These are phyloP conservation scores for Phytophthora niederhauseri DNA, from an alignment of 352 stramenopile genomes.

Conservation along the genomic window DNA sequence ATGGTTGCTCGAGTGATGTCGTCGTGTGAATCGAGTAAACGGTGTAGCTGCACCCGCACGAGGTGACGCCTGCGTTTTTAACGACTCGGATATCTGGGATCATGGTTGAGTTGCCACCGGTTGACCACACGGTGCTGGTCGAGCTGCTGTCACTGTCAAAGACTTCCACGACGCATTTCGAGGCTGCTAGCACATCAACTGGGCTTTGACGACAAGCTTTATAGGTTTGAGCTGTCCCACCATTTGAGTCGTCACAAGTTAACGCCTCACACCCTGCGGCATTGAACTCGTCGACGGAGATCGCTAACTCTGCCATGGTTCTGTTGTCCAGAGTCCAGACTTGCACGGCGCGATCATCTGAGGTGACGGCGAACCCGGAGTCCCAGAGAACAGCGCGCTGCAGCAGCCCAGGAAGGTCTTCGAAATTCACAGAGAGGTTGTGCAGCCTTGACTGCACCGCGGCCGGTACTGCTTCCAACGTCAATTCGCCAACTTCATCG, in stretches of 20 bases:
- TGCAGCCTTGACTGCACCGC: conserved; percentile 17
- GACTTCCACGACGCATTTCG: conserved; percentile 29
- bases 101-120: conserved; percentile 6
- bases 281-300: conserved; percentile 25
- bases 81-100: conserved; percentile 27
- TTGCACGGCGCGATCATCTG: conserved; percentile 14
- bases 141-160: conserved; percentile 9
- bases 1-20: not conserved
- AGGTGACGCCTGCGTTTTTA: conserved; percentile 18
- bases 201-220: conserved; percentile 21
- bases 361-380: conserved; percentile 32
- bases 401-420: conserved; percentile 31
- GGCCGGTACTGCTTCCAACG: conserved; percentile 11
- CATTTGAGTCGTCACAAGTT: conserved; percentile 22
- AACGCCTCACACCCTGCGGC: conserved; percentile 15
- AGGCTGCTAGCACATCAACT: conserved; percentile 21
- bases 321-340: conserved; percentile 30
- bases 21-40: conserved; percentile 32
- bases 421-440: conserved; percentile 23
- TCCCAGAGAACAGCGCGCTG: conserved; percentile 46
- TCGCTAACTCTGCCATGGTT: conserved; percentile 30
- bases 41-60: conserved; percentile 20
- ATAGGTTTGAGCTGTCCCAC: conserved; percentile 10
- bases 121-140: conserved; percentile 28
- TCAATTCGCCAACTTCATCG: conserved; percentile 22